A percentile compares a stretch with the other conserved stretches of the same genome.
These are phyloP conservation scores for Collariella sp. DNA, from an alignment of 495 filamentous ascomycete genomes.

Conservation along the genomic window DNA sequence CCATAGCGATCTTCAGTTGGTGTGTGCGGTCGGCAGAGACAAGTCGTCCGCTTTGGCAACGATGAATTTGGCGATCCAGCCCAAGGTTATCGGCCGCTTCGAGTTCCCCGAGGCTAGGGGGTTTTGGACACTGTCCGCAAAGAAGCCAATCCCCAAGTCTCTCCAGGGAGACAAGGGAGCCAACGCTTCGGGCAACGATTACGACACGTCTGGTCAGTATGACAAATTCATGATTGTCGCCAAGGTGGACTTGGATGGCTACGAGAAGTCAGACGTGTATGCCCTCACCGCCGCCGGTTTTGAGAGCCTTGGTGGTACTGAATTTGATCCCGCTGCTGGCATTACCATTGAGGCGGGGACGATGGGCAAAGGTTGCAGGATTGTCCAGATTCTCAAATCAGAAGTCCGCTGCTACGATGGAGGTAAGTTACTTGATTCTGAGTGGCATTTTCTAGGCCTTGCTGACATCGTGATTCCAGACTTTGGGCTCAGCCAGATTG, in stretches of 20 bases:
- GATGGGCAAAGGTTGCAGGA: constrained; percentile 60
- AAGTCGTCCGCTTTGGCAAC: constrained; percentile 61
- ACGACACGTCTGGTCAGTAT: constrained; percentile 46
- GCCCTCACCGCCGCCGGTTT: constrained; percentile 53
- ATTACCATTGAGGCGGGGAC: constrained; percentile 73
- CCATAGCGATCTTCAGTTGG: constrained; percentile 56
- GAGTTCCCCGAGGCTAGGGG: constrained; percentile 52
- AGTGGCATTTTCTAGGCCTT: constrained; percentile 1
- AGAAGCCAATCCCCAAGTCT: constrained; percentile 48
- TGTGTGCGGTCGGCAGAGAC: constrained; percentile 61
- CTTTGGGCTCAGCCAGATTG: constrained; percentile 76
- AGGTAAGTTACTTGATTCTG: constrained; percentile 45
- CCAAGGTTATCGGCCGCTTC: constrained; percentile 52
- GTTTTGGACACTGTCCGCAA: constrained; percentile 56
- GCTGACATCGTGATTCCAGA: constrained; percentile 42
- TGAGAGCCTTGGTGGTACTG: constrained; percentile 58
- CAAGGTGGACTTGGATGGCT: constrained; percentile 47
- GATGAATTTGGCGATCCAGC: constrained; percentile 65
- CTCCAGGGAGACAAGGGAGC: constrained; percentile 43
- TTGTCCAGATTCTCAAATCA: constrained; percentile 75
- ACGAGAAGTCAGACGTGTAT: constrained; percentile 53
- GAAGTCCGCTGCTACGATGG: constrained; percentile 84
- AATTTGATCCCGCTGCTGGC: constrained; percentile 83
- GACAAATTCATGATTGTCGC: constrained; percentile 65
- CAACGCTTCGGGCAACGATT: constrained; percentile 42